Evolutionary conservation across 2,329 filamentous ascomycete species (phyloP), one percentile per base, ranked within the genome.

Genomic region (Stachybotrys echinatus): DNA sequence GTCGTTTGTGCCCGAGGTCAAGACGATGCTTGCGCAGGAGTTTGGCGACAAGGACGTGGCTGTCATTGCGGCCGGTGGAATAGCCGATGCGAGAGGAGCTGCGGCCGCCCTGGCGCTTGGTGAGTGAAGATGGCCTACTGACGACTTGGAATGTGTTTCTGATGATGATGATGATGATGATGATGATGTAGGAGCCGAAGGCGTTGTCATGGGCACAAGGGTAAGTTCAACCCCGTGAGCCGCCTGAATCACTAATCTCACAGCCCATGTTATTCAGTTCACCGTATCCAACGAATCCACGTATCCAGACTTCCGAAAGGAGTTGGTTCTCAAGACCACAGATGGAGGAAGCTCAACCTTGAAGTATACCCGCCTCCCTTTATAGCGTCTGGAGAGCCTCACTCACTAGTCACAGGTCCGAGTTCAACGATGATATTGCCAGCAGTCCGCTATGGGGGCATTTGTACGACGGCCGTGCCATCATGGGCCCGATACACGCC

Each of bases 31-130:
- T 17, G 61, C 59, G 3, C 57, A 51, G 1, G 68, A 71, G 56
- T 70, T 71, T 49, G 45, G 56, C 0, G 64, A 58, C 5, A 62
- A 58, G 21, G 58, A 64, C 1, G 55, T 74, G 17, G 66, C 60
- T 4, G 58, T 85, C 1, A 59, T 84, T 4, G 83, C 80, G 5
- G 78, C 83, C 4, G 83, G 83, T 2, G 83, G 83, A 0, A 80
- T 87, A 48, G 72, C 72, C 6, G 76, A 84, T 50, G 75, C 74
- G 1, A 70, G 79, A 37, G 77, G 78, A 0, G 76, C 76, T 1
- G 76, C 78, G 2, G 81, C 81, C 2, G 76, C 77, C 2, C 53
- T 85, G 52, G 68, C 73, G 1, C 64, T 85, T 10, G 81, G 80
- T 76, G 45, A 58, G 67, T 63, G 10, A 14, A 20, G 12, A 8